These are phyloP conservation scores for Colletotrichum horii DNA, from an alignment of 2,329 filamentous ascomycete species.

Conservation along the genomic window DNA sequence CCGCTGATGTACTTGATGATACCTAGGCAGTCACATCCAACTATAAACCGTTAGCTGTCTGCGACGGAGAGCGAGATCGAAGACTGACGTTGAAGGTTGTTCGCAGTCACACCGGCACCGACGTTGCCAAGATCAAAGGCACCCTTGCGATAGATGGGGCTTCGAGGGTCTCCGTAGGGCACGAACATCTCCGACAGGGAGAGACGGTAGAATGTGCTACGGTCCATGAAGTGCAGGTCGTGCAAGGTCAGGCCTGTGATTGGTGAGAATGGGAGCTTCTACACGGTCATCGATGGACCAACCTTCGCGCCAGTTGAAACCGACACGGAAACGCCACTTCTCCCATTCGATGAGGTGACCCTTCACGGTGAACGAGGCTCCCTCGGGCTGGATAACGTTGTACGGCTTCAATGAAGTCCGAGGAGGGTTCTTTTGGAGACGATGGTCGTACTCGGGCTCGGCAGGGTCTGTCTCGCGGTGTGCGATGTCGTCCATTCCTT, in stretches of 20 bases:
- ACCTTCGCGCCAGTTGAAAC: constrained; percentile 62
- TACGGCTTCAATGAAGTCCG: constrained; percentile 38
- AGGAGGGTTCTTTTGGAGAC: constrained; percentile 25
- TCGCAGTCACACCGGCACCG: constrained; percentile 68
- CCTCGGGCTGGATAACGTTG: constrained; percentile 40
- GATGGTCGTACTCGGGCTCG: constrained; percentile 33
- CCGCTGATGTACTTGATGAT: constrained; percentile 56
- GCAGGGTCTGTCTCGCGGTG: background rate
- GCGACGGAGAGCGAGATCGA: rapidly evolving
- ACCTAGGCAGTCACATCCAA: constrained; percentile 40
- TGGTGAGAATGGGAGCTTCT: background rate
- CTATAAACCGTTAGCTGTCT: rapidly evolving
- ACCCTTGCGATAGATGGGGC: constrained; percentile 69
- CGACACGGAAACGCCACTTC: constrained; percentile 61
- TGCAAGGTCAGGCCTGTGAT: constrained; percentile 47
- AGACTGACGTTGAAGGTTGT: constrained; percentile 51
- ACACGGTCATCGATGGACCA: background rate
- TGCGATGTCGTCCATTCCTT: background rate
- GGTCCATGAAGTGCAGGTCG: constrained; percentile 64
- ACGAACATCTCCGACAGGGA: constrained; percentile 68
- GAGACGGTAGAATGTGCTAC: constrained; percentile 65
- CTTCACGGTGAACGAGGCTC: constrained; percentile 33
- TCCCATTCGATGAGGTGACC: constrained; percentile 26
- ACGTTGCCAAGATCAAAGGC: constrained; percentile 73
- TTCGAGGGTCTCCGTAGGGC: constrained; percentile 66